phyloP scores from a whole-genome alignment of 2,329 filamentous ascomycete species.

The Colletotrichum navitas region DNA sequence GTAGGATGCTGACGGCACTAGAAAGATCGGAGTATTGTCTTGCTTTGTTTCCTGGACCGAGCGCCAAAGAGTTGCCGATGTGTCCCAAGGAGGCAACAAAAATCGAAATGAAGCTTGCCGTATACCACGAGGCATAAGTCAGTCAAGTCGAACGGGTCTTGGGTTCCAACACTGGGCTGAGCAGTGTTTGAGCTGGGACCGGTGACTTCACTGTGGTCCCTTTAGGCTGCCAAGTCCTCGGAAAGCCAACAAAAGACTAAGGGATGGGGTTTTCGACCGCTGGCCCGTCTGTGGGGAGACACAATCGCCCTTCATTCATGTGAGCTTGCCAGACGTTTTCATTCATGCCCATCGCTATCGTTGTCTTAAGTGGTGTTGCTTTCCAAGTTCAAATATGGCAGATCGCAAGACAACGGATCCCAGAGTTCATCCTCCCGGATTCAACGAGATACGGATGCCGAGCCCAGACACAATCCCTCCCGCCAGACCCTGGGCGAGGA shows the following conservation, averaged over 20 bases:
- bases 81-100: neutral
- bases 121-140: neutral
- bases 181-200: neutral
- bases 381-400: neutral
- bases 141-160: slow-evolving; percentile 7
- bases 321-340: neutral
- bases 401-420: slow-evolving; percentile 12
- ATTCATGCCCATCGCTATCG: neutral
- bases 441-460: neutral
- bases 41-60: slow-evolving; percentile 3
- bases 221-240: slow-evolving; percentile 22
- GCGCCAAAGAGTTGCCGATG: neutral
- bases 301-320: slow-evolving; percentile 5
- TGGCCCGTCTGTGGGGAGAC: slow-evolving; percentile 6
- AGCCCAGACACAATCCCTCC: neutral
- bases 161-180: neutral
- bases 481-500: slow-evolving; percentile 4
- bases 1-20: slow-evolving; percentile 35
- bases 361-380: neutral
- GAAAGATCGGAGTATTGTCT: slow-evolving; percentile 2
- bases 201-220: neutral
- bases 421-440: neutral
- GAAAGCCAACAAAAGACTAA: slow-evolving; percentile 12
- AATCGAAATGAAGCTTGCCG: slow-evolving; percentile 4
- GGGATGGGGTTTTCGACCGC: neutral